phyloP scores from a whole-genome alignment of 495 filamentous ascomycete genomes.

The Hypoxylon intermedium region DNA sequence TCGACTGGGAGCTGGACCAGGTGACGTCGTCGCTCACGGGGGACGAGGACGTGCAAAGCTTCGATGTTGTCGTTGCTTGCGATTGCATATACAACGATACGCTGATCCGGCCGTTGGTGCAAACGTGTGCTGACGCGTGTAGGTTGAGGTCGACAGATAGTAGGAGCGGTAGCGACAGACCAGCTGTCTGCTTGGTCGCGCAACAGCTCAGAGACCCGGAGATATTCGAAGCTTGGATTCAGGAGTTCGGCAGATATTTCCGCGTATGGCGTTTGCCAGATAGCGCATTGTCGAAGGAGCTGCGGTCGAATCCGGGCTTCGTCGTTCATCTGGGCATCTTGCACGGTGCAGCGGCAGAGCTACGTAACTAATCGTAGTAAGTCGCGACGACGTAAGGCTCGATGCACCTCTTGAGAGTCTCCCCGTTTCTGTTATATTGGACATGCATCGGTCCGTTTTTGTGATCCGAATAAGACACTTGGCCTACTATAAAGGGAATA shows the following conservation, averaged over 20 bases:
- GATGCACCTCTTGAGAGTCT: not conserved
- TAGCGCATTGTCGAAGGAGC: conserved; percentile 52
- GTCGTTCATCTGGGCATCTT: conserved; percentile 71
- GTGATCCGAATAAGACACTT: too few species aligned
- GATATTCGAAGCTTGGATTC: conserved; percentile 85
- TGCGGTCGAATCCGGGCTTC: conserved; percentile 68
- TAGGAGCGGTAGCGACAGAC: conserved; percentile 6
- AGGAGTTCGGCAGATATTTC: conserved; percentile 69
- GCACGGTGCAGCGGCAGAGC: conserved; percentile 31
- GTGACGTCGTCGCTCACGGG: conserved; percentile 50
- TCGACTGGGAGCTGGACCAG: conserved; percentile 75
- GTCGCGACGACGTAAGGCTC: conserved; percentile 17
- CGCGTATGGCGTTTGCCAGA: conserved; percentile 80
- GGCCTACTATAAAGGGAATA: too few species aligned
- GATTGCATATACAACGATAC: conserved; percentile 92
- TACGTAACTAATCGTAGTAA: conserved; percentile 19
- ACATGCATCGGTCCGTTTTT: too few species aligned
- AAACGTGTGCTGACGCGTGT: conserved; percentile 82
- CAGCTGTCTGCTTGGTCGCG: conserved; percentile 70
- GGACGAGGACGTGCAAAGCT: conserved; percentile 38
- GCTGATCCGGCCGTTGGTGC: conserved; percentile 81
- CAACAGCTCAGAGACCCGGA: conserved; percentile 85
- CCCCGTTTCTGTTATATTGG: not conserved
- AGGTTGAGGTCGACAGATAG: conserved; percentile 52
- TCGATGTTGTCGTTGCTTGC: conserved; percentile 77